These are phyloP conservation scores for Bidens hawaiensis DNA, from an alignment of 140 eudicot species.

Conservation along the genomic window DNA sequence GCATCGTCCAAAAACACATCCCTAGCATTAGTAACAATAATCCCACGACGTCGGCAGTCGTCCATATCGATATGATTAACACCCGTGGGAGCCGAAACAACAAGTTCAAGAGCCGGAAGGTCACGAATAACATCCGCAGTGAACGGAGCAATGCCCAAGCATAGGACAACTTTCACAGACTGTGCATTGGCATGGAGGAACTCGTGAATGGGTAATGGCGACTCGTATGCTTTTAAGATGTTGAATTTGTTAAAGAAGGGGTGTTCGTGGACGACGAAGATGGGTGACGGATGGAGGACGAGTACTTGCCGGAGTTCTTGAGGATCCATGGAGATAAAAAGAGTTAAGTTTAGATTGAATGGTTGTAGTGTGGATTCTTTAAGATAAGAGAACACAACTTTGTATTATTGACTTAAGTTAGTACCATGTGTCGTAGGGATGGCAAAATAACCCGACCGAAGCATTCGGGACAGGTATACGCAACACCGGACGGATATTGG, in stretches of 20 bases:
- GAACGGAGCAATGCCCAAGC: constrained; percentile 4
- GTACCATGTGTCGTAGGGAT: no score
- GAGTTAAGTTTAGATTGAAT: neutral
- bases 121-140: neutral
- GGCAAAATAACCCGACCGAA: no score
- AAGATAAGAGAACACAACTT: neutral
- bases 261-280: constrained; percentile 18
- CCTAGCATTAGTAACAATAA: constrained; percentile 10
- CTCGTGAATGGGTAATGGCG: constrained; percentile 19
- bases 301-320: constrained; percentile 11
- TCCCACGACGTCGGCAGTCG: constrained; percentile 7
- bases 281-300: constrained; percentile 9
- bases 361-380: no score
- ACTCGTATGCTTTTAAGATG: constrained; percentile 20
- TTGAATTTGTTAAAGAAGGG: constrained; percentile 5
- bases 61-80: constrained; percentile 22
- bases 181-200: constrained; percentile 3
- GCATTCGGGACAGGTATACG: no score
- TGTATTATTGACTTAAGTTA: no score
- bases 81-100: constrained; percentile 17
- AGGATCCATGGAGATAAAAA: neutral
- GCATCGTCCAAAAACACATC: constrained; percentile 14
- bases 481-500: no score
- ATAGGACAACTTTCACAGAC: constrained; percentile 15
- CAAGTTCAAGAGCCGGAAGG: constrained; percentile 20